phyloP scores from a whole-genome alignment of 2,329 filamentous ascomycete genomes.

The Scedosporium boydii region DNA sequence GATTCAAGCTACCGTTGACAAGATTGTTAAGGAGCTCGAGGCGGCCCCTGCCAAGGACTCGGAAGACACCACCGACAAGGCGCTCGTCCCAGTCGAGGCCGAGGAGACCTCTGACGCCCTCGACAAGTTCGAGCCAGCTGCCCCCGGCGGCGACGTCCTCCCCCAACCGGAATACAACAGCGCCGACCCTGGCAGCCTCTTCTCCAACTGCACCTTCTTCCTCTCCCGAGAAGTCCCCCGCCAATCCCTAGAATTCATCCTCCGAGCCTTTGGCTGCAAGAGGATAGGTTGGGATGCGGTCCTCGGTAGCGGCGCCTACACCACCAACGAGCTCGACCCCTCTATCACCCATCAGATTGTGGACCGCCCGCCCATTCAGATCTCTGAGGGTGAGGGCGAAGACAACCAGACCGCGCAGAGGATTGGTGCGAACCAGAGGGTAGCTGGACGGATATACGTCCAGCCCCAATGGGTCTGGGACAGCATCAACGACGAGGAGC shows the following conservation, averaged over 20 bases:
- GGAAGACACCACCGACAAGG: conserved; percentile 23
- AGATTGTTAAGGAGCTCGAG: conserved; percentile 60
- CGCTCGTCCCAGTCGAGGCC: conserved; percentile 15
- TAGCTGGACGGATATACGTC: conserved; percentile 86
- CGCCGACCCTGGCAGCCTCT: conserved; percentile 63
- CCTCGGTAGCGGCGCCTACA: conserved; percentile 86
- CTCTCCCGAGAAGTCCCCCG: conserved; percentile 89
- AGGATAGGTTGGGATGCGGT: conserved; percentile 90
- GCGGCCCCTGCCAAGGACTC: conserved; percentile 35
- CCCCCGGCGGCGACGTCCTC: conserved; percentile 75
- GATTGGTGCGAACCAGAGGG: conserved; percentile 55
- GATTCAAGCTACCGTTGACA: conserved; percentile 57
- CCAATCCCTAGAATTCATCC: conserved; percentile 82
- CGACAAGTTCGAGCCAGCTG: conserved; percentile 84
- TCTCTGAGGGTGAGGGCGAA: conserved; percentile 39
- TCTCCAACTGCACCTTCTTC: conserved; percentile 83
- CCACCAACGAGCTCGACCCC: conserved; percentile 76
- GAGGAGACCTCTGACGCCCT: conserved; percentile 51
- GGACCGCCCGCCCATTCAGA: conserved; percentile 71
- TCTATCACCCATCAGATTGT: conserved; percentile 95
- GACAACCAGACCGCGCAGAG: conserved; percentile 55
- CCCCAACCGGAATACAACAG: conserved; percentile 64
- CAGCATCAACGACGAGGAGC: conserved; percentile 81
- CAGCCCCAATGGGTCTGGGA: conserved; percentile 99
- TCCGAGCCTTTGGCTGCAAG: conserved; percentile 92